Evolutionary conservation across 2,329 filamentous ascomycete species (phyloP).

Genomic region (Sphaerostilbella broomeana): DNA sequence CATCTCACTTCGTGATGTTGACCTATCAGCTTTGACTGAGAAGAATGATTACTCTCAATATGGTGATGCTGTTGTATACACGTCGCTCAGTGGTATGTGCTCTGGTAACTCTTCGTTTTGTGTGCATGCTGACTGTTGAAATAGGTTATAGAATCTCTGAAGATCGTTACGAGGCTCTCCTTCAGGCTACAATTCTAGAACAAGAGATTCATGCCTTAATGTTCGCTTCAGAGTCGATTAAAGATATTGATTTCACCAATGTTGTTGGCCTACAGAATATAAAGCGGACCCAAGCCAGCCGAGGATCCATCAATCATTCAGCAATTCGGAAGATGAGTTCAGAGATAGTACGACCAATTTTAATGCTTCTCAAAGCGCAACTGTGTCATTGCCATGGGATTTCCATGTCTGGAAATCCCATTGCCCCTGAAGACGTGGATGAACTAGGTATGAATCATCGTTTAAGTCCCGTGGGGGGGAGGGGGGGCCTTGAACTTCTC

Average conservation of each 20-base stretch:
- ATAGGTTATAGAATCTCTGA: slow-evolving; percentile 41
- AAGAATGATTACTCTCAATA: slow-evolving; percentile 39
- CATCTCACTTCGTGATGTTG: slow-evolving; percentile 47
- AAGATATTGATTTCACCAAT: slow-evolving; percentile 47
- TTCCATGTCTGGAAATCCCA: slow-evolving; percentile 42
- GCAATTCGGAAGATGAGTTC: slow-evolving; percentile 23
- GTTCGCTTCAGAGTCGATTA: slow-evolving; percentile 49
- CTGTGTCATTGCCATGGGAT: slow-evolving; percentile 46
- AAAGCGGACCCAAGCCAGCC: slow-evolving; percentile 18
- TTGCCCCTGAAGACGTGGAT: slow-evolving; percentile 41
- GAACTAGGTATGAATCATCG: slow-evolving; percentile 43
- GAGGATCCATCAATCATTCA: slow-evolving; percentile 18
- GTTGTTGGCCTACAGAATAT: slow-evolving; percentile 26
- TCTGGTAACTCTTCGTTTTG: neutral
- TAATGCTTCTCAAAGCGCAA: slow-evolving; percentile 42
- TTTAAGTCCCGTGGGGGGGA: no score
- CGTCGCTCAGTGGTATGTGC: slow-evolving; percentile 44
- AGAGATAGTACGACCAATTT: slow-evolving; percentile 42
- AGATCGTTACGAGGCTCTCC: slow-evolving; percentile 41
- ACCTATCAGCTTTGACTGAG: slow-evolving; percentile 36
- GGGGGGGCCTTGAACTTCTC: no score
- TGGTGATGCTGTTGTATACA: slow-evolving; percentile 42
- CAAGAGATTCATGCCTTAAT: slow-evolving; percentile 51
- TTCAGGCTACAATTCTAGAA: slow-evolving; percentile 44
- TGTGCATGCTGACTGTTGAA: no score